A percentile compares a stretch with the other conserved stretches of the same genome.
These are phyloP conservation scores for Aspergillus novofumigatus DNA, from an alignment of 2,329 filamentous ascomycete species.

Conservation along the genomic window DNA sequence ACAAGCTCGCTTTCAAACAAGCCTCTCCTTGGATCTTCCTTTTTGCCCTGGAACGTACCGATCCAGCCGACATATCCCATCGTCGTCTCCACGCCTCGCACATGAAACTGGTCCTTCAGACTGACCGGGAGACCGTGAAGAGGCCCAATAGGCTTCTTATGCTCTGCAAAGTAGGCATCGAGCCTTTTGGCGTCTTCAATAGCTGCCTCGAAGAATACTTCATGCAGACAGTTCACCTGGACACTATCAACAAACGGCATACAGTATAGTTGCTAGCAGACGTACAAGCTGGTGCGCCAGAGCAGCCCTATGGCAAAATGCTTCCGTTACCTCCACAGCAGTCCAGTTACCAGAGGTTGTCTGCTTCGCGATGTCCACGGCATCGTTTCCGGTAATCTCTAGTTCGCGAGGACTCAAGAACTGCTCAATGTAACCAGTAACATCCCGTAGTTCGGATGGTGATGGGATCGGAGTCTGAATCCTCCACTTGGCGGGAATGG, in stretches of 20 bases:
- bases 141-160: constrained; percentile 50
- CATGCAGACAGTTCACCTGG: constrained; percentile 49
- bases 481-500: constrained; percentile 57
- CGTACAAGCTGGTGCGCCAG: constrained; percentile 56
- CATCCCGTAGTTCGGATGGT: constrained; percentile 50
- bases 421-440: constrained; percentile 56
- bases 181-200: constrained; percentile 46
- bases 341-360: constrained; percentile 54
- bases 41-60: constrained; percentile 55
- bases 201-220: constrained; percentile 53
- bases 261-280: not conserved
- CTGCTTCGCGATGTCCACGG: constrained; percentile 52
- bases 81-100: constrained; percentile 50
- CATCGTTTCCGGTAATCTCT: constrained; percentile 59
- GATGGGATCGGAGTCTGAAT: constrained; percentile 46
- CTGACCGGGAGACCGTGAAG: constrained; percentile 61
- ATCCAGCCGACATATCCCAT: constrained; percentile 66
- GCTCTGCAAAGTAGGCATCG: constrained; percentile 43
- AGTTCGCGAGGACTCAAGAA: constrained; percentile 53
- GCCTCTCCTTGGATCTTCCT: constrained; percentile 47
- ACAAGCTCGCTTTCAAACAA: constrained; percentile 58
- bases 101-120: constrained; percentile 47
- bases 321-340: constrained; percentile 52
- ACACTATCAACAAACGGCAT: constrained; percentile 7
- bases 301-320: constrained; percentile 55